Evolutionary conservation across 2,329 filamentous ascomycete species (phyloP).

Genomic region (Aspergillus viridinutans): DNA sequence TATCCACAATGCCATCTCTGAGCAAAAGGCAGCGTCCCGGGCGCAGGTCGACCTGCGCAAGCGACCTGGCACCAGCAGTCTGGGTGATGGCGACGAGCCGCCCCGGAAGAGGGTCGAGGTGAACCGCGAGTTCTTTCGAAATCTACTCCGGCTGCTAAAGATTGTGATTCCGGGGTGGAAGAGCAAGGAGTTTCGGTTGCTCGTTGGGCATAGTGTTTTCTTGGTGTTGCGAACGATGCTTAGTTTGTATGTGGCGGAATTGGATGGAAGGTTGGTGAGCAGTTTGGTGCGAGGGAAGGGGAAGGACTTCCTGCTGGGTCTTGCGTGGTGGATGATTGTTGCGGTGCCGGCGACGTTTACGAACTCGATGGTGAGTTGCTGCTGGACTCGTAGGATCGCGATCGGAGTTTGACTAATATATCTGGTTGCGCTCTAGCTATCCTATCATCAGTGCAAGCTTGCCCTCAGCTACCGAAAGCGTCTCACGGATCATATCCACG

Average conservation of each 20-base stretch:
- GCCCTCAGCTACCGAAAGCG: constrained; percentile 89
- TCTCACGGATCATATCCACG: constrained; percentile 90
- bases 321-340: constrained; percentile 98
- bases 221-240: constrained; percentile 85
- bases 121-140: constrained; percentile 80
- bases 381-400: not conserved
- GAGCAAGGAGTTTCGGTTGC: constrained; percentile 79
- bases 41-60: constrained; percentile 60
- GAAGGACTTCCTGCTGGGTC: constrained; percentile 78
- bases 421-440: constrained; percentile 57
- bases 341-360: constrained; percentile 95
- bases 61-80: constrained; percentile 45
- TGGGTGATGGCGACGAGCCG: constrained; percentile 27
- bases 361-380: constrained; percentile 80
- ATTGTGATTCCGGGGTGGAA: constrained; percentile 89
- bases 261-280: constrained; percentile 91
- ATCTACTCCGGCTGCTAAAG: constrained; percentile 69
- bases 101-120: constrained; percentile 78
- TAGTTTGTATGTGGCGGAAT: constrained; percentile 90
- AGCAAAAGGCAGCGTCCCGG: constrained; percentile 80
- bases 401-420: not conserved
- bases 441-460: constrained; percentile 93
- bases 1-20: constrained; percentile 83
- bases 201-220: constrained; percentile 91
- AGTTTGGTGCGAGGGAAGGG: constrained; percentile 87